A percentile compares a stretch with the other conserved stretches of the same genome.
phyloP scores from a whole-genome alignment of 2,329 filamentous ascomycete genomes.

The Ascochyta viciae-villosae region DNA sequence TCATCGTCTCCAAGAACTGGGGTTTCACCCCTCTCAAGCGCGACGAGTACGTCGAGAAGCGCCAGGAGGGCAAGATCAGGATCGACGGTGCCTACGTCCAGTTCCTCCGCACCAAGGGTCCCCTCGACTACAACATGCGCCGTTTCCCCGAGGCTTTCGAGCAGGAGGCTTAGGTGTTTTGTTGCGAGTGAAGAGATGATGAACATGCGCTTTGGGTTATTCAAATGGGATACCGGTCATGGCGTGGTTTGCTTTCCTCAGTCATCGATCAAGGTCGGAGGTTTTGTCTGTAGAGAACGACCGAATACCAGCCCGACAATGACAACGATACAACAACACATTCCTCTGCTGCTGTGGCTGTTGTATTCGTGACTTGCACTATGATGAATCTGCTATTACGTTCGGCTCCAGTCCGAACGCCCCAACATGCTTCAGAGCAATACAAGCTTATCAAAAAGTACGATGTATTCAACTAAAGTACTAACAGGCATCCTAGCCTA shows the following conservation, averaged over 20 bases:
- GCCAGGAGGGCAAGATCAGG: constrained; percentile 91
- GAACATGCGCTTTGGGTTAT: constrained; percentile 40
- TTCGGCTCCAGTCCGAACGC: too few species aligned
- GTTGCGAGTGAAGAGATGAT: constrained; percentile 33
- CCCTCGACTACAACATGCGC: constrained; percentile 84
- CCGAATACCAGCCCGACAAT: constrained; percentile 42
- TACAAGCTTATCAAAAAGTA: background rate
- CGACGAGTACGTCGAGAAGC: constrained; percentile 96
- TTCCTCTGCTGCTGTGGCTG: background rate
- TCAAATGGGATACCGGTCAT: constrained; percentile 47
- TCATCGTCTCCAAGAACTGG: constrained; percentile 99
- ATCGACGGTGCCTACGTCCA: constrained; percentile 99
- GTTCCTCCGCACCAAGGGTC: constrained; percentile 95
- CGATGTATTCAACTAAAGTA: background rate
- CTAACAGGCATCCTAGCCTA: background rate
- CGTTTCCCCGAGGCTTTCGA: constrained; percentile 93
- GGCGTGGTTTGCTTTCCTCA: constrained; percentile 47
- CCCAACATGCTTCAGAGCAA: too few species aligned
- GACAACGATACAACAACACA: constrained; percentile 39
- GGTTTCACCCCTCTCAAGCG: constrained; percentile 98
- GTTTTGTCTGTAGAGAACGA: constrained; percentile 39
- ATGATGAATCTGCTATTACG: too few species aligned
- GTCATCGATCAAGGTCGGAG: constrained; percentile 44
- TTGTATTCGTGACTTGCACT: too few species aligned
- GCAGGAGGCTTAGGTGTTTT: constrained; percentile 42